phyloP scores from a whole-genome alignment of 2,329 filamentous ascomycete species.

The Botryotinia calthae region DNA sequence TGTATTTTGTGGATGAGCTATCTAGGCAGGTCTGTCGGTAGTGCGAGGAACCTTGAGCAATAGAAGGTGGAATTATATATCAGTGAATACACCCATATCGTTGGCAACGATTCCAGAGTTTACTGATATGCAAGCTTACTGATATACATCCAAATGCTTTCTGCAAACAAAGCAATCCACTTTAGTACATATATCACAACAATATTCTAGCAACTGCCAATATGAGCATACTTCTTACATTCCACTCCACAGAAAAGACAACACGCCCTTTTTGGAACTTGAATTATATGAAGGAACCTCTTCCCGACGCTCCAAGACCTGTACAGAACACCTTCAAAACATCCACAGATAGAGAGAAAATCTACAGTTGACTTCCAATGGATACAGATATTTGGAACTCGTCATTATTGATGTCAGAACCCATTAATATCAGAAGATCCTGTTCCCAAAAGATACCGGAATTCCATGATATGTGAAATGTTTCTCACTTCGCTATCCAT shows the following conservation, averaged over 20 bases:
- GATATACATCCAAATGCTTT: neutral
- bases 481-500: too few relatives aligned
- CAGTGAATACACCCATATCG: neutral
- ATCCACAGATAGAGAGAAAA: neutral
- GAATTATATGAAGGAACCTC: neutral
- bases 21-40: neutral
- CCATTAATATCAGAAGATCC: accelerated
- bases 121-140: neutral
- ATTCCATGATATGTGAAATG: neutral
- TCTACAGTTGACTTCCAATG: neutral
- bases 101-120: neutral
- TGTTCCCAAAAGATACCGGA: neutral
- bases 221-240: neutral
- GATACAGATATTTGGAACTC: neutral
- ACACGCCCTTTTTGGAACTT: neutral
- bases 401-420: neutral
- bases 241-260: neutral
- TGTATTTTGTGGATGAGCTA: neutral
- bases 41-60: neutral
- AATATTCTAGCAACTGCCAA: neutral
- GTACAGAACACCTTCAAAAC: accelerated
- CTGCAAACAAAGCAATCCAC: neutral
- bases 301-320: neutral
- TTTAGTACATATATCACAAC: too few relatives aligned
- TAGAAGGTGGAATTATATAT: neutral